Base-by-base conservation (phyloP, 2,329 filamentous ascomycete species). In the Xylariomycetidae sp. region DNA sequence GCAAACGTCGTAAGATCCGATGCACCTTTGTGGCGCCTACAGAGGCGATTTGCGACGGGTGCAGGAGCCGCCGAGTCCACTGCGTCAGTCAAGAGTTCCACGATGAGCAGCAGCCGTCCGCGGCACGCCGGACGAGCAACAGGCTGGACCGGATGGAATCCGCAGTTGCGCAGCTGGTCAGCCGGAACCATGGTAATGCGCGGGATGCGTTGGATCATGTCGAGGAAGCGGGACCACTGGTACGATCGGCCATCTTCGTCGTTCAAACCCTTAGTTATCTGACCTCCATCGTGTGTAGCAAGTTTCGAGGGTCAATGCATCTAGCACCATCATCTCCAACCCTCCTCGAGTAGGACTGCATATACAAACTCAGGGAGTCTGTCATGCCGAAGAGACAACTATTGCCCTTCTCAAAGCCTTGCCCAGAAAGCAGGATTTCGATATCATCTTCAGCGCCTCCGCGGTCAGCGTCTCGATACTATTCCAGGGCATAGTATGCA, bases 1-100 rank as follows among this genome's bases (percentile, higher is more conserved):
- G 74, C 61, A 72, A 72, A 51, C 63, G 69, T 31, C 63, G 72
- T 16, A 78, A 78, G 54, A 61, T 69, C 5, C 58, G 63, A 3
- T 78, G 74, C 46, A 63, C 60, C 12, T 69, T 71, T 38, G 50
- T 56, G 9, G 47, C 57, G 4, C 48, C 59, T 4, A 44, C 54
- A 3, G 60, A 65, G 5, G 36, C 53, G 4, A 43, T 64, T 2
- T 77, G 73, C 37, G 51, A 63, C 18, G 62, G 59, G 3, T 78
- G 73, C 41, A 51, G 57, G 14, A 50, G 63, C 6, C 63, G 72
- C 1, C 57, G 62, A 1, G 56, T 59, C 0, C 41, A 44, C 25
- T 74, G 72, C 35, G 45, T 72, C 18, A 62, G 67, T 38, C 72
- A 77, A 40, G 69, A 73, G 31, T 62, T 63, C 16, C 56, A 57